Percentiles rank a stretch among this genome's conserved stretches.
Evolutionary conservation across 2,329 filamentous ascomycete genomes (phyloP).

Genomic region (Pseudogymnoascus sp.): DNA sequence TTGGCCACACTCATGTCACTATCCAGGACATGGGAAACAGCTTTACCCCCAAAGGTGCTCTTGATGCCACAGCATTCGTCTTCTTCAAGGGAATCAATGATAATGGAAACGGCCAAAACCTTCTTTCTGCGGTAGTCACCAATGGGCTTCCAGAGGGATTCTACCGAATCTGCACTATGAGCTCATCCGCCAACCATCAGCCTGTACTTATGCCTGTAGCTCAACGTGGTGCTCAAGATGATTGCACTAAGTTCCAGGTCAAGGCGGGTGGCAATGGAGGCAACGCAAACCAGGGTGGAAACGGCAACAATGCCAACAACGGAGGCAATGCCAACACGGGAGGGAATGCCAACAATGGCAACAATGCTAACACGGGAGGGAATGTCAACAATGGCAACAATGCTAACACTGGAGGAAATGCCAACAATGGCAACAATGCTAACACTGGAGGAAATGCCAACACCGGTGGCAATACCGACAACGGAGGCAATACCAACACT

Average conservation of each 20-base stretch:
- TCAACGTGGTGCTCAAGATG: slow-evolving; percentile 40
- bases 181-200: slow-evolving; percentile 37
- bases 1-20: slow-evolving; percentile 36
- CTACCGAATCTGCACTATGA: slow-evolving; percentile 40
- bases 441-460: not conserved
- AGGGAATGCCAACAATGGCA: not conserved
- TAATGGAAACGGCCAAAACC: slow-evolving; percentile 33
- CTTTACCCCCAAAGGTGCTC: slow-evolving; percentile 27
- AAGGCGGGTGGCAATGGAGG: slow-evolving; percentile 17
- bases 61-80: slow-evolving; percentile 30
- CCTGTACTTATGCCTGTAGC: slow-evolving; percentile 39
- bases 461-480: no score
- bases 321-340: not conserved
- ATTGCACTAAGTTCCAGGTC: slow-evolving; percentile 40
- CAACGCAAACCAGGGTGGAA: slow-evolving; percentile 12
- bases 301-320: not conserved
- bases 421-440: no score
- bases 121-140: slow-evolving; percentile 32
- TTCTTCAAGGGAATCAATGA: slow-evolving; percentile 40
- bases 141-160: slow-evolving; percentile 37
- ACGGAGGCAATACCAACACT: not conserved
- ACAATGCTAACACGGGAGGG: slow-evolving; percentile 5
- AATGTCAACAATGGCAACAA: not conserved
- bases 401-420: not conserved
- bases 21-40: slow-evolving; percentile 32